Evolutionary conservation across 108 stramenopile species (phyloP).

Genomic region (Discostella pseudostelligera): DNA sequence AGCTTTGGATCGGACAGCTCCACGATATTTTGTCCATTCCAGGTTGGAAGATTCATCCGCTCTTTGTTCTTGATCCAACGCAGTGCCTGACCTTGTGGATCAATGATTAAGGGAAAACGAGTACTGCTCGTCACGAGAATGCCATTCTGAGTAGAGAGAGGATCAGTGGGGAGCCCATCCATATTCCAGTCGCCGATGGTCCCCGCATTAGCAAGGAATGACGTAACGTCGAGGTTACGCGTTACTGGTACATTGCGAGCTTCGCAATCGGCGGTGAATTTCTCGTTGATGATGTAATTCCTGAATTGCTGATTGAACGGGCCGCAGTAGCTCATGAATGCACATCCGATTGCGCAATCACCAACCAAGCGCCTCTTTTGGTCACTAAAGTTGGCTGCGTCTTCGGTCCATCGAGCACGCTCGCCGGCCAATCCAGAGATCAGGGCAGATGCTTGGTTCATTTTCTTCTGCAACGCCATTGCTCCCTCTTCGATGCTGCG

Average conservation of each 20-base stretch:
- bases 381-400: conserved; percentile 83
- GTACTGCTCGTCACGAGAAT: conserved; percentile 89
- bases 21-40: conserved; percentile 55
- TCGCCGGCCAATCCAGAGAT: conserved; percentile 88
- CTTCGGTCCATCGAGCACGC: conserved; percentile 85
- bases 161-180: conserved; percentile 86
- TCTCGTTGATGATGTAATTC: conserved; percentile 74
- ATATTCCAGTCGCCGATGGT: conserved; percentile 92
- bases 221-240: conserved; percentile 71
- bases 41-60: conserved; percentile 67
- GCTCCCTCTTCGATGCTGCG: conserved; percentile 82
- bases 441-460: conserved; percentile 84
- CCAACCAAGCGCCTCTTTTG: conserved; percentile 84
- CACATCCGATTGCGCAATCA: conserved; percentile 87
- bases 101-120: conserved; percentile 84
- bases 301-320: conserved; percentile 92
- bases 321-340: conserved; percentile 90
- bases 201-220: conserved; percentile 84
- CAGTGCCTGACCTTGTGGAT: conserved; percentile 91
- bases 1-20: conserved; percentile 76
- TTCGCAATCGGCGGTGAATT: conserved; percentile 78
- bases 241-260: conserved; percentile 81
- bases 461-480: conserved; percentile 74
- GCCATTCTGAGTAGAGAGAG: conserved; percentile 89
- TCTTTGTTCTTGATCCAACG: conserved; percentile 88